Conservation (phyloP, 1,139 yeast species). For the Scheffersomyces quercinus region DNA sequence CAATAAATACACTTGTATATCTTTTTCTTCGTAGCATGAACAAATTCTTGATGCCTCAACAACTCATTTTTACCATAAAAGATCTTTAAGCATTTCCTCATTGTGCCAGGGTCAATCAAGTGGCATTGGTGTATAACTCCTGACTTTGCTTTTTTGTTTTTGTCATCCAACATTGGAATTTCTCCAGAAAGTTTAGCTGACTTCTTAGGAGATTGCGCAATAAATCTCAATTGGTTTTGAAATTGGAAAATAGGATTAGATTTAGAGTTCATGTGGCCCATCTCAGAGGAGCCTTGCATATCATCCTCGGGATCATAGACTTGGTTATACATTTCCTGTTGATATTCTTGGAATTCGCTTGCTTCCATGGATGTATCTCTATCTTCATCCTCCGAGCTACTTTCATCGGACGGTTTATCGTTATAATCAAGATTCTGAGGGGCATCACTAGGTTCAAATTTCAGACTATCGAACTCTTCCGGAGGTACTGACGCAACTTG, state of each 20-base stretch:
- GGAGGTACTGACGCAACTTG: not conserved
- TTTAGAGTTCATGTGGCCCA: not conserved
- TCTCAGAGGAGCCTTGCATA: not conserved
- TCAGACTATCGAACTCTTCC: no score
- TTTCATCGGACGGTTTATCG: conserved; percentile 16
- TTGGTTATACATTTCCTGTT: conserved; percentile 1
- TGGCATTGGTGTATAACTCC: conserved; percentile 46
- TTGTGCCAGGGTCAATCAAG: conserved; percentile 34
- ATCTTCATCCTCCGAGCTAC: conserved; percentile 14
- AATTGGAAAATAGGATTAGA: conserved; percentile 3
- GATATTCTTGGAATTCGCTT: conserved; percentile 3
- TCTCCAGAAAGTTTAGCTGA: conserved; percentile 1
- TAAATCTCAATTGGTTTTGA: conserved; percentile 10
- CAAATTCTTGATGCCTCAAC: conserved; percentile 49
- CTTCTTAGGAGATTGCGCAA: conserved; percentile 10
- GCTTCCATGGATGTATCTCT: conserved; percentile 1
- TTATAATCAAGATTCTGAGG: conserved; percentile 2
- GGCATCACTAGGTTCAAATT: no score
- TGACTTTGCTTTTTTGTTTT: conserved; percentile 23
- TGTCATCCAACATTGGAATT: conserved; percentile 12
- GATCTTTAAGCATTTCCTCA: conserved; percentile 37
- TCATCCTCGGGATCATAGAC: conserved; percentile 4
- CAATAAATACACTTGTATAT: conserved; percentile 48
- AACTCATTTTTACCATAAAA: conserved; percentile 50
- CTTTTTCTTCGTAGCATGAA: conserved; percentile 48